Conservation (phyloP, 176 grass and related monocot genomes). For the Zoysia pacifica region DNA sequence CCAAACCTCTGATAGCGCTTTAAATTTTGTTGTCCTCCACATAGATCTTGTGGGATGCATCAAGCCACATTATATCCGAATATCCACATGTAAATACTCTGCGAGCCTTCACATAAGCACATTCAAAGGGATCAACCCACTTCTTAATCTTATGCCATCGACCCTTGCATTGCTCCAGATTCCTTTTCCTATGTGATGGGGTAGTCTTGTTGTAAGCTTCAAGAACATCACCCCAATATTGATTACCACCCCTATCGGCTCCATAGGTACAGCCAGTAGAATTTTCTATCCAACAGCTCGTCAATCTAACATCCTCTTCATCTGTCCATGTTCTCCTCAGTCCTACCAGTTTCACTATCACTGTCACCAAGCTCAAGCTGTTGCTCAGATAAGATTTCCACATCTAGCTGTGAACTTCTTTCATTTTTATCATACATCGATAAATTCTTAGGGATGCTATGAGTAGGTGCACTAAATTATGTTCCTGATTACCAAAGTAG, state of each 20-base stretch:
- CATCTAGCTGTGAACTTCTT: too few relatives aligned
- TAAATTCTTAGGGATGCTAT: too few relatives aligned
- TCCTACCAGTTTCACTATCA: neutral
- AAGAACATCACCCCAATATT: constrained; percentile 6
- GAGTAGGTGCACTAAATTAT: too few relatives aligned
- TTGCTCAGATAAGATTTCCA: too few relatives aligned
- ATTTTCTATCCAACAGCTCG: constrained; percentile 1
- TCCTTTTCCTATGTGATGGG: neutral
- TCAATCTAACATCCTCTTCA: neutral
- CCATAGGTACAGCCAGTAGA: neutral
- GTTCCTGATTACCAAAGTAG: too few relatives aligned
- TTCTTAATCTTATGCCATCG: neutral
- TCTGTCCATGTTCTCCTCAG: neutral
- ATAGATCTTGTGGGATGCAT: too few relatives aligned
- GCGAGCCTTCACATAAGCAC: neutral
- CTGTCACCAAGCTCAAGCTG: too few relatives aligned
- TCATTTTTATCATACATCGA: too few relatives aligned
- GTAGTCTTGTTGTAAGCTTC: neutral
- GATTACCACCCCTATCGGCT: neutral
- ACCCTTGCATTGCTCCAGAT: neutral
- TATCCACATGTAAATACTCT: neutral
- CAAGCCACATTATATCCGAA: too few relatives aligned
- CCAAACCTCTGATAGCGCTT: neutral
- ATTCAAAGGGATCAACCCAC: neutral
- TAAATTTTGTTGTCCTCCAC: too few relatives aligned